Conservation (phyloP, 1,139 yeast species). For the Suhomyces maxii region DNA sequence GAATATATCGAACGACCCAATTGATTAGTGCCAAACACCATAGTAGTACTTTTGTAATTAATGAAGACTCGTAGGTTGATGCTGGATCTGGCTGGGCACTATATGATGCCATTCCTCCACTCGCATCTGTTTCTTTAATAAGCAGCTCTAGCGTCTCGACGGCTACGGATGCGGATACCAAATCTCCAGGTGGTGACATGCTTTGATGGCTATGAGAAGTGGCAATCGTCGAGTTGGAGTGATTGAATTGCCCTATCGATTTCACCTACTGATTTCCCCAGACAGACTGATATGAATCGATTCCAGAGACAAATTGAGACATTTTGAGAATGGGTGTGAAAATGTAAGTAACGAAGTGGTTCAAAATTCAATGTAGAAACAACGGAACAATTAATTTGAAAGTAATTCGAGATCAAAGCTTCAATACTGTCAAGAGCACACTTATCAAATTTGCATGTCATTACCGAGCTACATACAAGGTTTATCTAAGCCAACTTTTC, state of each 20-base stretch:
- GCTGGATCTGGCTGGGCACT: neutral
- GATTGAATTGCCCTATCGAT: neutral
- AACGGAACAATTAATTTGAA: neutral
- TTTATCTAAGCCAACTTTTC: too few relatives aligned
- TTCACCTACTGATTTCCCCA: neutral
- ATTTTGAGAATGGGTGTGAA: neutral
- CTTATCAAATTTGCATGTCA: too few relatives aligned
- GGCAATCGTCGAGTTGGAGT: neutral
- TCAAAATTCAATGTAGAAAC: neutral
- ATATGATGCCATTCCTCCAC: neutral
- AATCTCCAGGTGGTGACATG: neutral
- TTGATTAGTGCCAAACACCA: conserved; percentile 17
- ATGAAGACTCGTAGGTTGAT: neutral
- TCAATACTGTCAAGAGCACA: too few relatives aligned
- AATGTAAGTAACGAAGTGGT: neutral
- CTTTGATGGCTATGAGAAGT: neutral
- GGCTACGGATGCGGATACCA: neutral
- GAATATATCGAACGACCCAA: conserved; percentile 21
- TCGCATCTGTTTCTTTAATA: neutral
- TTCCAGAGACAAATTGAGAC: neutral
- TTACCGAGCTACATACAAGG: too few relatives aligned
- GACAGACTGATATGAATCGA: neutral
- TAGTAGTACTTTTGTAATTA: neutral
- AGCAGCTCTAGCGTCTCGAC: neutral
- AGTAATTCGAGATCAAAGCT: too few relatives aligned